Conservation (phyloP, 208 protist species). For the Trichomonas tenax region DNA sequence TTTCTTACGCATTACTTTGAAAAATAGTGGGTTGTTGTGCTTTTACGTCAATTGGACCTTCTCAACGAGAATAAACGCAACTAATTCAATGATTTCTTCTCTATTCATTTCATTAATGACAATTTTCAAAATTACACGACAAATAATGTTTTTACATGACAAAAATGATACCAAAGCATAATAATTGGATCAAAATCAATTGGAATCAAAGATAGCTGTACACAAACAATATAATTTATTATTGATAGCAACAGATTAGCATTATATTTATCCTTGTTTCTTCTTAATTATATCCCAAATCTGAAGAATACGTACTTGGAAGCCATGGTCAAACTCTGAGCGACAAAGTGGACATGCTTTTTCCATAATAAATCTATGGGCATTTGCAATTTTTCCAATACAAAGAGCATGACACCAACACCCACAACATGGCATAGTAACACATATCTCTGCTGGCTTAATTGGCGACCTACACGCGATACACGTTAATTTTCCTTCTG, state of each 20-base stretch:
- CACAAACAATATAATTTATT: too few species aligned
- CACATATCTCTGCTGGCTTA: background rate
- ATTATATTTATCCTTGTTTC: background rate
- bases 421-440: background rate
- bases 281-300: background rate
- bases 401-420: background rate
- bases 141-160: too few species aligned
- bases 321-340: background rate
- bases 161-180: too few species aligned
- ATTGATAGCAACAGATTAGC: too few species aligned
- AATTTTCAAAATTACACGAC: too few species aligned
- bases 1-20: background rate
- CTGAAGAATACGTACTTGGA: background rate
- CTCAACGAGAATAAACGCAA: background rate
- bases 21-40: background rate
- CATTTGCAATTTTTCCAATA: background rate
- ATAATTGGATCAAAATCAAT: too few species aligned
- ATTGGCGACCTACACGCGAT: background rate
- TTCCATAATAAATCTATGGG: background rate
- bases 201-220: too few species aligned
- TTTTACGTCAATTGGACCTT: background rate
- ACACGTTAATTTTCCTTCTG: background rate
- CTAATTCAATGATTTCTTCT: background rate
- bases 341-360: background rate
- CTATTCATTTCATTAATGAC: background rate